These are phyloP conservation scores for Calocybe cyanea DNA, from an alignment of 768 basidiomycete species.

Conservation along the genomic window DNA sequence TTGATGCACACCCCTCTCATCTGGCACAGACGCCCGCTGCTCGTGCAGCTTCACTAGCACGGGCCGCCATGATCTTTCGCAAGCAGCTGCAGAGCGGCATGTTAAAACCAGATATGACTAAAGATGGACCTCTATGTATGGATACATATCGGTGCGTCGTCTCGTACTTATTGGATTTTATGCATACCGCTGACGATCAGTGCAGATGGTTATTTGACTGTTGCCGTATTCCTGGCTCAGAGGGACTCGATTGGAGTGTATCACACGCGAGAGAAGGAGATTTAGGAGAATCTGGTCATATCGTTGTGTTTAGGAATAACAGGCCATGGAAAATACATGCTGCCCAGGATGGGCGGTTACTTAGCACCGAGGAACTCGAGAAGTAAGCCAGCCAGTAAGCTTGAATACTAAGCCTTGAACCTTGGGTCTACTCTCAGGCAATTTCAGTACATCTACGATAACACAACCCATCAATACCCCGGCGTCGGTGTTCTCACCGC, in stretches of 20 bases:
- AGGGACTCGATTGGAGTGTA: slow-evolving; percentile 75
- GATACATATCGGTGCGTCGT: slow-evolving; percentile 69
- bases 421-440: slow-evolving; percentile 41
- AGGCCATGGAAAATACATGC: slow-evolving; percentile 79
- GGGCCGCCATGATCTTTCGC: slow-evolving; percentile 72
- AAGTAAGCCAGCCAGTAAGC: slow-evolving; percentile 34
- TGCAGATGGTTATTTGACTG: slow-evolving; percentile 91
- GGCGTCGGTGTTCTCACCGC: slow-evolving; percentile 76
- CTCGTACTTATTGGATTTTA: background rate
- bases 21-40: slow-evolving; percentile 53
- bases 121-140: slow-evolving; percentile 77
- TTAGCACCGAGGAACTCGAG: slow-evolving; percentile 63
- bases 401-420: background rate
- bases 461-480: slow-evolving; percentile 59
- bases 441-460: slow-evolving; percentile 66
- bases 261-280: slow-evolving; percentile 60
- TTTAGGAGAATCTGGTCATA: slow-evolving; percentile 64
- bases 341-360: slow-evolving; percentile 47
- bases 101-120: slow-evolving; percentile 61
- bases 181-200: background rate
- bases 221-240: slow-evolving; percentile 70
- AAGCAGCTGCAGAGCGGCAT: slow-evolving; percentile 62
- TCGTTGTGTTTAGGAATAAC: slow-evolving; percentile 83
- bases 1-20: slow-evolving; percentile 61
- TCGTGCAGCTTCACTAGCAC: slow-evolving; percentile 69